Percentiles rank a stretch among this genome's conserved stretches.
These are phyloP conservation scores for Spongospora subterranea DNA, from an alignment of 208 protist species.

Conservation along the genomic window DNA sequence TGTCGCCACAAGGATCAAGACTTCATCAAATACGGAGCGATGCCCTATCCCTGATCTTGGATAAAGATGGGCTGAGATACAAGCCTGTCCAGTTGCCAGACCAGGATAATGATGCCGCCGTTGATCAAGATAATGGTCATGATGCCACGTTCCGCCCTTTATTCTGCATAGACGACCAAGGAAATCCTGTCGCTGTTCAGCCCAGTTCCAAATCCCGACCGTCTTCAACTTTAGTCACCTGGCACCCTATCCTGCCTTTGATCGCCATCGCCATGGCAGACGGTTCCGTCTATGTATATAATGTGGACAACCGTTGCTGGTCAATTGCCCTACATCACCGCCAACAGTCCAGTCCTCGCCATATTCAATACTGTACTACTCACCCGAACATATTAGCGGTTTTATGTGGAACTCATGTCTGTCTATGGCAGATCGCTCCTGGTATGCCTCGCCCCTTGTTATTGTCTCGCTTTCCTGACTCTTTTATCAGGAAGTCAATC, in stretches of 20 bases:
- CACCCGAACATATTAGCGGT: background rate
- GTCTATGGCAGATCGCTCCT: background rate
- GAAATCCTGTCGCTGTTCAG: background rate
- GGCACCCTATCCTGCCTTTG: background rate
- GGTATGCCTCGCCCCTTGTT: background rate
- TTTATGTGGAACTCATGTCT: background rate
- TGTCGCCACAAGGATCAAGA: background rate
- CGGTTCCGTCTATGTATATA: background rate
- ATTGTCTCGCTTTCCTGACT: background rate
- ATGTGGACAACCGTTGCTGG: background rate
- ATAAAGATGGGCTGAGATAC: background rate
- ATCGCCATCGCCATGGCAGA: background rate
- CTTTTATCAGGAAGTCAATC: background rate
- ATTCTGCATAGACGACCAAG: background rate
- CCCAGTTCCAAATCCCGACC: no score
- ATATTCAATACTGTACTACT: background rate
- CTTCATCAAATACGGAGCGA: background rate
- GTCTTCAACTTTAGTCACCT: background rate
- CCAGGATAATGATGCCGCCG: background rate
- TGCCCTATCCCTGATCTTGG: background rate
- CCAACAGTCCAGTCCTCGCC: background rate
- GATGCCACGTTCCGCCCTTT: background rate
- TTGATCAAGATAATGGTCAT: background rate
- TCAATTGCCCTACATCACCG: background rate
- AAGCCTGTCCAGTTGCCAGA: background rate